Conservation (phyloP, 768 basidiomycete genomes). For the Trametes coccinea region DNA sequence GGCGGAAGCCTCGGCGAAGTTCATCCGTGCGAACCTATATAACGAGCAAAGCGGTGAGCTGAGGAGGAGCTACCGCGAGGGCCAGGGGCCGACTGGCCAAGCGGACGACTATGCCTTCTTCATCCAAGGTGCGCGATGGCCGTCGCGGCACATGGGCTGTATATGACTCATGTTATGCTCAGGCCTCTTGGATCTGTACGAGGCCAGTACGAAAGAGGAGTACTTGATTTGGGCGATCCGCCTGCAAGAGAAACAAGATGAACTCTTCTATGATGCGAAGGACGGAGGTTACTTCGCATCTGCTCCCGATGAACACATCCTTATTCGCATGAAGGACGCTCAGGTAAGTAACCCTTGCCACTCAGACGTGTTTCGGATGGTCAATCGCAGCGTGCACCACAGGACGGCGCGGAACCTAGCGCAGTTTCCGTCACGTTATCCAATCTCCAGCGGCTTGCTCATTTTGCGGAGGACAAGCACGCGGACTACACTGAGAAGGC, state of each 20-base stretch:
- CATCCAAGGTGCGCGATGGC: slow-evolving; percentile 31
- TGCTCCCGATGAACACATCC: slow-evolving; percentile 37
- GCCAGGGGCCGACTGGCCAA: slow-evolving; percentile 38
- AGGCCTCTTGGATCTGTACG: slow-evolving; percentile 39
- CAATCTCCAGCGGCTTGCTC: slow-evolving; percentile 31
- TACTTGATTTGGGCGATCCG: slow-evolving; percentile 36
- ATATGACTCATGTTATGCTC: background rate
- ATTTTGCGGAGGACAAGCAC: slow-evolving; percentile 28
- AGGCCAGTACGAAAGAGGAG: slow-evolving; percentile 37
- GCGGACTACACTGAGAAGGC: slow-evolving; percentile 26
- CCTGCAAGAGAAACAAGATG: slow-evolving; percentile 40
- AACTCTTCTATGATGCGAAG: slow-evolving; percentile 40
- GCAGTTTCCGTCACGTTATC: slow-evolving; percentile 29
- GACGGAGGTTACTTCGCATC: slow-evolving; percentile 43
- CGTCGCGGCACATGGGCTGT: no score
- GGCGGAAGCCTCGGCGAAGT: slow-evolving; percentile 23
- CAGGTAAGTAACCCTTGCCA: slow-evolving; percentile 10
- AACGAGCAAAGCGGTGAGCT: slow-evolving; percentile 27
- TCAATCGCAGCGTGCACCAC: background rate
- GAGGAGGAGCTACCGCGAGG: slow-evolving; percentile 37
- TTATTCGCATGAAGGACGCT: slow-evolving; percentile 41
- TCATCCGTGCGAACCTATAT: slow-evolving; percentile 24
- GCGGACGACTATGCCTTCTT: slow-evolving; percentile 43
- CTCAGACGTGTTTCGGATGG: no score
- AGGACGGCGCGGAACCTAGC: slow-evolving; percentile 36